phyloP scores from a whole-genome alignment of 805 yeast species.

The Kluyveromyces lactis region DNA sequence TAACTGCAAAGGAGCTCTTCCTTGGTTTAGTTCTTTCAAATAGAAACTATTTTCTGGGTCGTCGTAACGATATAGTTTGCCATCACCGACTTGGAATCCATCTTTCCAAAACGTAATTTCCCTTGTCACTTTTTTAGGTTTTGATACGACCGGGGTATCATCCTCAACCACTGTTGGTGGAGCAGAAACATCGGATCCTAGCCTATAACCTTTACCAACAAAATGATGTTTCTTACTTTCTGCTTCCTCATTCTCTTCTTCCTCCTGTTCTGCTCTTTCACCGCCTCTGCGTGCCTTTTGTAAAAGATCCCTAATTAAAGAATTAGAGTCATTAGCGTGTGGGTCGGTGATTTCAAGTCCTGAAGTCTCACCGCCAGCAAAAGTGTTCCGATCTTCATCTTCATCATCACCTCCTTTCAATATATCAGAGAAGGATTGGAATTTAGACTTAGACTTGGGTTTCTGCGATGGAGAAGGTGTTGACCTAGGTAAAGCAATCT shows the following conservation, averaged over 20 bases:
- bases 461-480: slow-evolving; percentile 8
- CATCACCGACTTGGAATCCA: slow-evolving; percentile 94
- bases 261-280: slow-evolving; percentile 32
- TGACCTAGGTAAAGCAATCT: slow-evolving; percentile 2
- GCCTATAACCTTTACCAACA: slow-evolving; percentile 34
- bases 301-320: slow-evolving; percentile 45
- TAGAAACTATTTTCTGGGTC: slow-evolving; percentile 83
- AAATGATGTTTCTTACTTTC: slow-evolving; percentile 32
- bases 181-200: slow-evolving; percentile 30
- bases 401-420: slow-evolving; percentile 30
- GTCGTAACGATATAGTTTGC: slow-evolving; percentile 75
- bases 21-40: slow-evolving; percentile 72
- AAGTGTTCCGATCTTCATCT: slow-evolving; percentile 50
- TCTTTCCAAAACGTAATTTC: slow-evolving; percentile 93
- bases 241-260: slow-evolving; percentile 26
- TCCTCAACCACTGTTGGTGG: slow-evolving; percentile 30
- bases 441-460: slow-evolving; percentile 19
- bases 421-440: slow-evolving; percentile 35
- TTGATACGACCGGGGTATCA: slow-evolving; percentile 16
- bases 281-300: slow-evolving; percentile 64
- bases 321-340: slow-evolving; percentile 34
- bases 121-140: slow-evolving; percentile 51
- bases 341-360: slow-evolving; percentile 78
- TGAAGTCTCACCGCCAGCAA: slow-evolving; percentile 64
- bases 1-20: slow-evolving; percentile 82